phyloP scores from a whole-genome alignment of 495 filamentous ascomycete genomes.

The Sphaerosporella brunnea region DNA sequence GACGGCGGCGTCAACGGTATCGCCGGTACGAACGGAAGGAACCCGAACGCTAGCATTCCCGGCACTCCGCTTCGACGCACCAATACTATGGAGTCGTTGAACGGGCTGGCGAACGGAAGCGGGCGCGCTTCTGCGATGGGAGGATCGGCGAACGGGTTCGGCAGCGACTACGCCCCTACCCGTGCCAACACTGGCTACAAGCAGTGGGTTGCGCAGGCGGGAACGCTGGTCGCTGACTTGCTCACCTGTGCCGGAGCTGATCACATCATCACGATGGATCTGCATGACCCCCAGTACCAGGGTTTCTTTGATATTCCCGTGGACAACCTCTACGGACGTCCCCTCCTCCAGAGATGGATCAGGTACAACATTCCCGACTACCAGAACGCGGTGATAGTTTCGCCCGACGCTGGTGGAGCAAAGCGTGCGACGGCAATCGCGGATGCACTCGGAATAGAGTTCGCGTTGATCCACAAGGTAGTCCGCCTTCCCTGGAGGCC shows the following conservation, averaged over 20 bases:
- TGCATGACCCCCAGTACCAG: constrained; percentile 96
- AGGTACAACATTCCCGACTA: constrained; percentile 70
- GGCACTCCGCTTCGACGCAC: constrained; percentile 29
- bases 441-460: constrained; percentile 76
- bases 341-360: constrained; percentile 78
- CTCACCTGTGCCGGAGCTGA: constrained; percentile 91
- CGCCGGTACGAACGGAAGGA: constrained; percentile 11
- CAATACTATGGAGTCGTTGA: constrained; percentile 42
- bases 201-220: constrained; percentile 96
- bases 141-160: constrained; percentile 38
- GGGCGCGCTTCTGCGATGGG: constrained; percentile 14
- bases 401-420: constrained; percentile 88
- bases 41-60: constrained; percentile 1
- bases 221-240: constrained; percentile 84
- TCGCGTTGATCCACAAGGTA: constrained; percentile 97
- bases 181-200: constrained; percentile 71
- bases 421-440: constrained; percentile 96
- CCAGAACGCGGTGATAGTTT: constrained; percentile 79
- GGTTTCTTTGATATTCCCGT: constrained; percentile 98
- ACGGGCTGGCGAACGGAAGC: constrained; percentile 17
- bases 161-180: constrained; percentile 30
- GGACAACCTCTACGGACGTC: constrained; percentile 83
- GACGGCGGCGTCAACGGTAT: constrained; percentile 8
- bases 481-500: background rate
- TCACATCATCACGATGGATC: constrained; percentile 92